Evolutionary conservation across 352 stramenopile species (phyloP), one percentile per base, ranked within the genome.

Genomic region (Phytopythium cucurbitacearum): DNA sequence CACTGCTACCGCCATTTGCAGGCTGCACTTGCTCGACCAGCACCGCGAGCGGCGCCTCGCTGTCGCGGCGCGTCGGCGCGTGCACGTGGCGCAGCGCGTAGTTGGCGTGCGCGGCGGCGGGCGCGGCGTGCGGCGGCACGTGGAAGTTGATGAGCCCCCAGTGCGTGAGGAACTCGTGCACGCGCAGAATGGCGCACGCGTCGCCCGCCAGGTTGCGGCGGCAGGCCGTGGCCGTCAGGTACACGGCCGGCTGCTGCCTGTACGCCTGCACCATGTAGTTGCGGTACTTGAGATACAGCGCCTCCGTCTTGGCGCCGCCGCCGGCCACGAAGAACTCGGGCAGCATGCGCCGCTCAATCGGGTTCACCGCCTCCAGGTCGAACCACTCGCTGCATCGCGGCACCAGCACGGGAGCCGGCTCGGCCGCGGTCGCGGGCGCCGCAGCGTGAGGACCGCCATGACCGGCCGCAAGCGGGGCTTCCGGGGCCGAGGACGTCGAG

Each of bases 141-240:
- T 88, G 68, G 61, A 87, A 94, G 65, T 94, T 94, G 48, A 94
- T 94, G 42, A 94, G 64, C 1, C 84, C 84, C 84, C 84, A 94
- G 59, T 94, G 84, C 40, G 71, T 87, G 48, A 94, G 59, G 54
- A 94, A 94, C 67, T 94, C 84, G 59, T 91, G 84, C 34, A 94
- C 84, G 42, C 84, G 75, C 56, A 94, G 64, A 53, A 94, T 89
- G n/a, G 84, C 73, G 46, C 84, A 91, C 9, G 77, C 84, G 44
- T 94, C 84, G 9, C 83, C 83, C 6, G 83, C 80, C 38, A 94
- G 66, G 51, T 88, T 90, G 48, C 83, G 80, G 35, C 83, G 83
- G 57, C 83, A 94, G 5, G 83, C 80, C n/a, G 80, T 94, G 33
- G 83, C 83, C 32, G 83, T 91, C 28, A 94, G 57, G 59, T 91